Conservation (phyloP, 2,329 filamentous ascomycete genomes). For the Calonectria montana region DNA sequence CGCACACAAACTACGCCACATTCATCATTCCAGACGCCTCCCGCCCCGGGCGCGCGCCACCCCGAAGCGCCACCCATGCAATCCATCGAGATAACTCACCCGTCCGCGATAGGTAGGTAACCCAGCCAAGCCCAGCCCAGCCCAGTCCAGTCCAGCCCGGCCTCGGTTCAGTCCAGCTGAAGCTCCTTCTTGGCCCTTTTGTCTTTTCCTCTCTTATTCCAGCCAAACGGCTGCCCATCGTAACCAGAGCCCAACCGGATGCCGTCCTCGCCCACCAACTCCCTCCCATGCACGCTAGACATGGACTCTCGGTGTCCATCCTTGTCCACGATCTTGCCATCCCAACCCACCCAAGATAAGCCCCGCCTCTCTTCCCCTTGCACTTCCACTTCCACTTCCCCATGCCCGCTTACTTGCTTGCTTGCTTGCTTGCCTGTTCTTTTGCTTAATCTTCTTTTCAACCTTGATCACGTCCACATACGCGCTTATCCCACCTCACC, state of each 20-base stretch:
- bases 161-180: background rate
- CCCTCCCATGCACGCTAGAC: background rate
- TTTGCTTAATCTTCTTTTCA: constrained; percentile 4
- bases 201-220: background rate
- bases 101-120: constrained; percentile 1
- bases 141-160: background rate
- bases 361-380: background rate
- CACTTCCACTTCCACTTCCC: background rate
- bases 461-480: background rate
- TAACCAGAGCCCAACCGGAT: background rate
- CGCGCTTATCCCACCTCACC: background rate
- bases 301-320: constrained; percentile 5
- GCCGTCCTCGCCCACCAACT: background rate
- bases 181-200: background rate
- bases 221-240: background rate
- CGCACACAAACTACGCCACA: background rate
- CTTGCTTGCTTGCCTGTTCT: background rate
- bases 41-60: background rate
- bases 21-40: background rate
- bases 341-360: constrained; percentile 6
- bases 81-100: background rate
- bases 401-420: background rate
- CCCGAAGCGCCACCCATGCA: constrained; percentile 2
- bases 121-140: background rate
- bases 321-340: constrained; percentile 7